Percentiles rank a stretch among this genome's conserved stretches.
Conservation (phyloP, 176 grass and related monocot genomes). For the Dendrocalamus sinicus region DNA sequence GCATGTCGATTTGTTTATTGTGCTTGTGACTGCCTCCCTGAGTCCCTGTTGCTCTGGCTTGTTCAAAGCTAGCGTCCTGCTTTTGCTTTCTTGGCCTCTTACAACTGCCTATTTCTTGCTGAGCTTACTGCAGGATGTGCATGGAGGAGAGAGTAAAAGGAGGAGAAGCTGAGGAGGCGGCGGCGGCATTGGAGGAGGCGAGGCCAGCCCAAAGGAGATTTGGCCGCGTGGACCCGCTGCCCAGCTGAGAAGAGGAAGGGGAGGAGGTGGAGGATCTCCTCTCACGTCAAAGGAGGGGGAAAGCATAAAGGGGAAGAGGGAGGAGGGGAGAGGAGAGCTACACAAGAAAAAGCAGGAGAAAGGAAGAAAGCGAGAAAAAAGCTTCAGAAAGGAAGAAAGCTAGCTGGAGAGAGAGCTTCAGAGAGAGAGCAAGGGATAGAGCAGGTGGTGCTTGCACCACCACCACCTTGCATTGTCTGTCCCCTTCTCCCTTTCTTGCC, state of each 20-base stretch:
- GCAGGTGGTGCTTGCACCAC: conserved; percentile 42
- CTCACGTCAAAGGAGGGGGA: conserved; percentile 47
- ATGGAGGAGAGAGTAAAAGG: conserved; percentile 36
- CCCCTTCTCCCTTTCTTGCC: background rate
- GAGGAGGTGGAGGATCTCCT: conserved; percentile 46
- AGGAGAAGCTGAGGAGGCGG: background rate
- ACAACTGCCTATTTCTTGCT: conserved; percentile 34
- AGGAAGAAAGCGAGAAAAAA: conserved; percentile 19
- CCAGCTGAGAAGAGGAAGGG: conserved; percentile 29
- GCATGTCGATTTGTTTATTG: background rate
- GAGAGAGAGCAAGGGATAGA: conserved; percentile 16
- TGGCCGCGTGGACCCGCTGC: conserved; percentile 21
- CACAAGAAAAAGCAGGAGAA: conserved; percentile 18
- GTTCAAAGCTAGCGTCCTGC: conserved; percentile 22
- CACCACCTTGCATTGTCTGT: conserved; percentile 8
- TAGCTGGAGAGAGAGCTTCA: background rate
- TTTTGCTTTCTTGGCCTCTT: conserved; percentile 43
- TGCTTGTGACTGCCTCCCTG: background rate
- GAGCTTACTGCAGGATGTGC: conserved; percentile 11
- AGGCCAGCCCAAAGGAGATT: conserved; percentile 39
- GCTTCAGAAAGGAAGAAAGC: conserved; percentile 40
- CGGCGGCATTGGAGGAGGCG: background rate
- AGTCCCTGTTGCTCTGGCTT: background rate
- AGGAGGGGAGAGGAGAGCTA: background rate
- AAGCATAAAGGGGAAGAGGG: conserved; percentile 48